Conservation (phyloP, 2,329 filamentous ascomycete species). For the Venturia asperata region DNA sequence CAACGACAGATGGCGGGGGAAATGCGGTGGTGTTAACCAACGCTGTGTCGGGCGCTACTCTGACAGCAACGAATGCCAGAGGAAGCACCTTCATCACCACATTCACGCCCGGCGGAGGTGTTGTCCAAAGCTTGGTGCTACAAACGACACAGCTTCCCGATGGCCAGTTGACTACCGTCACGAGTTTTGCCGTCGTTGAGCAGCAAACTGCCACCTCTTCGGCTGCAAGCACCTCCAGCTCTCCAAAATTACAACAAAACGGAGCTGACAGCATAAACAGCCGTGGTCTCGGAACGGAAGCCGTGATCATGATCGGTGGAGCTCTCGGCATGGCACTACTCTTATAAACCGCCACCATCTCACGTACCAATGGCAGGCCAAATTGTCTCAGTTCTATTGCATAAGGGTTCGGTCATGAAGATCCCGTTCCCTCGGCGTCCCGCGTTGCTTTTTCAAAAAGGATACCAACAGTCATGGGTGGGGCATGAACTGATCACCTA, state of each 20-base stretch:
- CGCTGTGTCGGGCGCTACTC: constrained; percentile 40
- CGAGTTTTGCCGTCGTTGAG: constrained; percentile 17
- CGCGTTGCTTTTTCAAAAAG: background rate
- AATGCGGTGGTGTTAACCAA: constrained; percentile 38
- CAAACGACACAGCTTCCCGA: constrained; percentile 30
- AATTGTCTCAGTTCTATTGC: background rate
- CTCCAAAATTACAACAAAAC: constrained; percentile 17
- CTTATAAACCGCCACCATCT: background rate
- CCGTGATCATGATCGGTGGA: constrained; percentile 2
- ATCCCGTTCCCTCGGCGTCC: background rate
- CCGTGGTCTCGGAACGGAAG: constrained; percentile 8
- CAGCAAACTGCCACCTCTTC: background rate
- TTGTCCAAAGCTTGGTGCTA: constrained; percentile 34
- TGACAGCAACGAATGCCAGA: constrained; percentile 37
- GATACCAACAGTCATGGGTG: background rate
- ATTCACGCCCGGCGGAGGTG: constrained; percentile 39
- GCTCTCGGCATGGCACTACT: constrained; percentile 8
- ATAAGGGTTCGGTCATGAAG: background rate
- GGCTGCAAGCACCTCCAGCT: background rate
- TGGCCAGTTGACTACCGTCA: constrained; percentile 23
- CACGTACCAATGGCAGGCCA: background rate
- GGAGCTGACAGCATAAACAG: constrained; percentile 12
- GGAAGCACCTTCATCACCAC: constrained; percentile 41
- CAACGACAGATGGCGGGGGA: constrained; percentile 36
- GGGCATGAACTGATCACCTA: background rate